Evolutionary conservation across 1,284 basidiomycete genomes (phyloP), one percentile per base, ranked within the genome.

Genomic region (Bjerkandera adusta): DNA sequence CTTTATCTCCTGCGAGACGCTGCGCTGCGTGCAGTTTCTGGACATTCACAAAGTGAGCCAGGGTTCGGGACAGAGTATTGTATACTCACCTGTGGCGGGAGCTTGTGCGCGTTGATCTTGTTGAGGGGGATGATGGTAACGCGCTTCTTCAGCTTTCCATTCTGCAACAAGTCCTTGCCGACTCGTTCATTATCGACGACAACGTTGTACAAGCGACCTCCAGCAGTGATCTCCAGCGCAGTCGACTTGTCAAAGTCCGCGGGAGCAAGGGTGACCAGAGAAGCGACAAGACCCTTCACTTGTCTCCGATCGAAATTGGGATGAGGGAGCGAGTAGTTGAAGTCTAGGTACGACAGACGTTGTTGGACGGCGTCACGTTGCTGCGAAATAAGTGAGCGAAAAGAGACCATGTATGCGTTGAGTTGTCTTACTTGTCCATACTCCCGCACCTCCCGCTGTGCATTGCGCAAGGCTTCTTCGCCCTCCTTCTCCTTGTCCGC

Each of bases 61-160:
- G 22, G 13, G 35, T 11, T 25, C 20, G n/a, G 24, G 26, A 22
- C 22, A n/a, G 8, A 36, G 6, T 11, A 34, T 5, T 5, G 16
- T n/a, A 29, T 34, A 65, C 76, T 20, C 53, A 89, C 88, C 65
- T 83, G 72, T 0, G 79, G 68, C 8, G 81, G 68, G 40, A 93
- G 77, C 40, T 73, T 79, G 58, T 77, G 81, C 2, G 85, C 75
- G 54, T 82, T 84, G 60, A 99, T 96, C 71, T 94, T 95, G 70
- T 88, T 96, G 34, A 99, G 73, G 0, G 96, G 96, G 55, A 99
- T 94, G 60, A 97, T 84, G 0, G 93, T 97, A 21, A 97, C 89
- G 16, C 93, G 85, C 68, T 91, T 94, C 69, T 83, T 87, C 56
- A 99, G 81, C 47, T 76, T 77, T 25, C 93, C 92, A 41, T 91